A percentile compares a stretch with the other conserved stretches of the same genome.
Evolutionary conservation across 2,329 filamentous ascomycete species (phyloP).

Genomic region (Calonectria pseudoreteaudii): DNA sequence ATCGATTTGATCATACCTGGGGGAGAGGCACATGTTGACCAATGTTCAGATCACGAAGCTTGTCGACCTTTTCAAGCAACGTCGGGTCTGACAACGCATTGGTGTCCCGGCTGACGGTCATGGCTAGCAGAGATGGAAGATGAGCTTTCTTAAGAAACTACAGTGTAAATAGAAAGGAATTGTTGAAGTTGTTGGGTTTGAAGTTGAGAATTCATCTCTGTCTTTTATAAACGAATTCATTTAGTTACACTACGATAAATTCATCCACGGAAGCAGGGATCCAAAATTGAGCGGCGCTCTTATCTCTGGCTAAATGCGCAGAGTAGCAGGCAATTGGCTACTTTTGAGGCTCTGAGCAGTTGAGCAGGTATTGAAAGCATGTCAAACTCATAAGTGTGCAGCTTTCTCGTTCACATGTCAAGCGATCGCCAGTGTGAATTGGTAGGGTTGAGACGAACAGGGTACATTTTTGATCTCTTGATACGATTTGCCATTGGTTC

Average conservation of each 20-base stretch:
- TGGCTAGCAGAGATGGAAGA: neutral
- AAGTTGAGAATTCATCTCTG: neutral
- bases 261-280: too few relatives aligned
- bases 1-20: constrained; percentile 29
- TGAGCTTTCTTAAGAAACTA: neutral
- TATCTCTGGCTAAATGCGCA: neutral
- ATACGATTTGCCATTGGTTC: neutral
- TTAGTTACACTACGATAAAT: too few relatives aligned
- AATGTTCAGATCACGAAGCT: neutral
- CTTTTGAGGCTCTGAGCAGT: neutral
- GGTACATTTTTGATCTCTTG: neutral
- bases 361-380: neutral
- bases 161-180: neutral
- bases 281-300: neutral
- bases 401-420: neutral
- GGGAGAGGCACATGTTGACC: neutral
- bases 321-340: neutral
- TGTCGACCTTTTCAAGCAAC: neutral
- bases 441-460: neutral
- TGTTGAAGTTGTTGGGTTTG: neutral
- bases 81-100: neutral
- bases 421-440: too few relatives aligned
- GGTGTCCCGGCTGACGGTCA: neutral
- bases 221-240: neutral
- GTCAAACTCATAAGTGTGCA: neutral